Evolutionary conservation across 495 filamentous ascomycete genomes (phyloP).

Genomic region (Xylaria venustula): DNA sequence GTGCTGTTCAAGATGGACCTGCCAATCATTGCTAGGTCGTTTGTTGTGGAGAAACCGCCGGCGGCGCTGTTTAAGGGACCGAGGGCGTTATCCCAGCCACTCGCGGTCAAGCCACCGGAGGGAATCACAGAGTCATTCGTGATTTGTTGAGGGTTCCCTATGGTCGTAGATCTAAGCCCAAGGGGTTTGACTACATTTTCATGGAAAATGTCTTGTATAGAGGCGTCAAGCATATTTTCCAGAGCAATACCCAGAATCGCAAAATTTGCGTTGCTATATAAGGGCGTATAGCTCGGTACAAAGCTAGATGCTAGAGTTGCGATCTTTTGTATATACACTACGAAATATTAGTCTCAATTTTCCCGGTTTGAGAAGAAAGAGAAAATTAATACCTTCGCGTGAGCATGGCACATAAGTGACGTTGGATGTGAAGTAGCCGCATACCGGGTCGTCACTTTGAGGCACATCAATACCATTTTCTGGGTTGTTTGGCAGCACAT

Average conservation of each 20-base stretch:
- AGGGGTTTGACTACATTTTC: neutral
- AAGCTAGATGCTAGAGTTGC: neutral
- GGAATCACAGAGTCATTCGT: constrained; percentile 1
- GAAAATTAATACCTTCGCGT: neutral
- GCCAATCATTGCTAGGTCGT: constrained; percentile 36
- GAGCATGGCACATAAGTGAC: neutral
- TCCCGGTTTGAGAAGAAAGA: neutral
- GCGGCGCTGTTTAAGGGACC: constrained; percentile 20
- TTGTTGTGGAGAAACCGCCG: constrained; percentile 22
- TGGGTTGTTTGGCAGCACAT: constrained; percentile 1
- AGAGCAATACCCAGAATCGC: neutral
- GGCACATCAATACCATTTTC: neutral
- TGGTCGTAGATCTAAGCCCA: neutral
- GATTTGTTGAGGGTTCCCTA: neutral
- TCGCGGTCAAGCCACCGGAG: neutral
- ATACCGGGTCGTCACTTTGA: neutral
- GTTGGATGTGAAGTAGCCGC: constrained; percentile 1
- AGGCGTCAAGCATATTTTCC: neutral
- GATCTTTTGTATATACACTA: neutral
- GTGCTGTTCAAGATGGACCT: constrained; percentile 45
- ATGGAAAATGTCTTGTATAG: neutral
- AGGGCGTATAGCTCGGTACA: neutral
- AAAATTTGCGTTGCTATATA: neutral
- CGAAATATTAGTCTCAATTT: neutral
- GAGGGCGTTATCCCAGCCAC: neutral